Evolutionary conservation across 1,139 yeast species (phyloP).

Genomic region (Meyerozyma guilliermondii): DNA sequence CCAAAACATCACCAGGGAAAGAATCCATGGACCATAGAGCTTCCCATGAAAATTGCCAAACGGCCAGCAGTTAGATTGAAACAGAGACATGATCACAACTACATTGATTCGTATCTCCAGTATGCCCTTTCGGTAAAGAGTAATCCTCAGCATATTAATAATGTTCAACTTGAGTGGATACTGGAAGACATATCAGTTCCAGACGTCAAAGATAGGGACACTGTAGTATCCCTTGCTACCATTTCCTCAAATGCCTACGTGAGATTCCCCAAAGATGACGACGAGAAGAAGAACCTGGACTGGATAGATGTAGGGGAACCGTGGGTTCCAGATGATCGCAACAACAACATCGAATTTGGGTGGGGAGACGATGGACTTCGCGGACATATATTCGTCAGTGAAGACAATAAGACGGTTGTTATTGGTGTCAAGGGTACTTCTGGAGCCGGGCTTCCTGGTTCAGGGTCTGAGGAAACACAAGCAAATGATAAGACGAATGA

Average conservation of each 20-base stretch:
- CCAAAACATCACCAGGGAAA: slow-evolving; percentile 26
- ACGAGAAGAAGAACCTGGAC: slow-evolving; percentile 47
- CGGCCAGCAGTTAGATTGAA: slow-evolving; percentile 42
- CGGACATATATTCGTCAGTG: slow-evolving; percentile 83
- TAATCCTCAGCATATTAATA: slow-evolving; percentile 36
- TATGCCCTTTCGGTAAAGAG: slow-evolving; percentile 47
- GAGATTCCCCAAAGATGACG: slow-evolving; percentile 62
- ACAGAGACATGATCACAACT: slow-evolving; percentile 56
- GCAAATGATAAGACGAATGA: slow-evolving; percentile 81
- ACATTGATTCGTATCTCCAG: slow-evolving; percentile 59
- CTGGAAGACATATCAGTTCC: slow-evolving; percentile 55
- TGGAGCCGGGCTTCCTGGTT: slow-evolving; percentile 74
- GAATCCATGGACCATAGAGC: slow-evolving; percentile 40
- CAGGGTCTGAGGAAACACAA: slow-evolving; percentile 74
- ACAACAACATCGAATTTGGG: slow-evolving; percentile 53
- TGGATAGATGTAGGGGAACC: slow-evolving; percentile 79
- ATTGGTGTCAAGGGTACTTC: slow-evolving; percentile 90
- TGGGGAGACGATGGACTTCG: slow-evolving; percentile 85
- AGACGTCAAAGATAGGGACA: slow-evolving; percentile 65
- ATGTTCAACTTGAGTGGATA: slow-evolving; percentile 53
- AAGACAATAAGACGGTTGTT: slow-evolving; percentile 61
- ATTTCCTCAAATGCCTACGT: slow-evolving; percentile 94
- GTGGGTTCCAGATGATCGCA: slow-evolving; percentile 42
- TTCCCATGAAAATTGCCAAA: slow-evolving; percentile 21
- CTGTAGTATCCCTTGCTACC: slow-evolving; percentile 71